Evolutionary conservation across 2,329 filamentous ascomycete genomes (phyloP).

Genomic region (Alternaria triticimaculans): DNA sequence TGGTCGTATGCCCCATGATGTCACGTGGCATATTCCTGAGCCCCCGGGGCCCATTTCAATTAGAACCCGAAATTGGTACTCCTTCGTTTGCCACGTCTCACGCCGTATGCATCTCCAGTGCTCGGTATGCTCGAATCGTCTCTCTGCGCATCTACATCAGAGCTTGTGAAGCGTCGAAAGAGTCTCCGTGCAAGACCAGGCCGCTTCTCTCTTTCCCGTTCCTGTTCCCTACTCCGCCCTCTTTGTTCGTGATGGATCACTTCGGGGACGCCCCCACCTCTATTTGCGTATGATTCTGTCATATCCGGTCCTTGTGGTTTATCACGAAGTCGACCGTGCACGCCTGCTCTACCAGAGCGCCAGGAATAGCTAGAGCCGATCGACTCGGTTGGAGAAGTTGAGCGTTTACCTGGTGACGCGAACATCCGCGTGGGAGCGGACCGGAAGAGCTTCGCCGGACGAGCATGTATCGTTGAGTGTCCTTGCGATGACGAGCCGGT

Average conservation of each 20-base stretch:
- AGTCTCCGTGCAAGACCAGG: background rate
- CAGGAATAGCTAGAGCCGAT: background rate
- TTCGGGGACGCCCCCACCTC: background rate
- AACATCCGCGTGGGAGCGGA: background rate
- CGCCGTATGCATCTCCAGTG: background rate
- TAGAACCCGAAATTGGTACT: background rate
- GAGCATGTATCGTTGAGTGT: background rate
- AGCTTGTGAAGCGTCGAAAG: background rate
- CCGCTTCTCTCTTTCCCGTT: background rate
- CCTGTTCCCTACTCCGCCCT: background rate
- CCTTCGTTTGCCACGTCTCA: background rate
- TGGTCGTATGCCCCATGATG: background rate
- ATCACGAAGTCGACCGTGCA: background rate
- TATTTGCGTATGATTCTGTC: background rate
- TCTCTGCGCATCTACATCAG: background rate
- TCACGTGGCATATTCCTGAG: background rate
- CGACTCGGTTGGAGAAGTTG: background rate
- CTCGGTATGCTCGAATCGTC: background rate
- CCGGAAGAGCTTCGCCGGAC: background rate
- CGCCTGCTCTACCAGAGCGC: background rate
- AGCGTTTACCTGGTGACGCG: background rate
- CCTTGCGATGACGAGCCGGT: background rate
- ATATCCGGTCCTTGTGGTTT: background rate
- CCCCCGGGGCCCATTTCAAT: background rate
- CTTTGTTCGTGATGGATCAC: background rate